A percentile compares a stretch with the other conserved stretches of the same genome.
These are phyloP conservation scores for Xylariales sp. DNA, from an alignment of 2,329 filamentous ascomycete species.

Conservation along the genomic window DNA sequence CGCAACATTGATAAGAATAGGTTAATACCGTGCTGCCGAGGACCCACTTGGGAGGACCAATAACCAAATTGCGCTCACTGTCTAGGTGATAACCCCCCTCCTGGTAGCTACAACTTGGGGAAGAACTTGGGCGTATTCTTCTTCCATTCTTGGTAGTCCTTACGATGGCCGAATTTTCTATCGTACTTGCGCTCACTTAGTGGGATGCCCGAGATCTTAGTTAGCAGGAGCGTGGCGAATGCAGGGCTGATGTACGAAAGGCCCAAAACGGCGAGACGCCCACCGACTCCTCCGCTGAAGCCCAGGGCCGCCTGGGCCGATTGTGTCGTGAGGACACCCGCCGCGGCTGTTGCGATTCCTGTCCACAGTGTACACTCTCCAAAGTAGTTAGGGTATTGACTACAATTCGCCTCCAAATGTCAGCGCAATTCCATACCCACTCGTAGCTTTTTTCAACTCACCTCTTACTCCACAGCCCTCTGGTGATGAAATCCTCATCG, in stretches of 20 bases:
- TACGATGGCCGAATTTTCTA: slow-evolving; percentile 55
- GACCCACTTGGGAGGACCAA: too few relatives aligned
- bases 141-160: slow-evolving; percentile 67
- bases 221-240: slow-evolving; percentile 59
- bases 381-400: slow-evolving; percentile 64
- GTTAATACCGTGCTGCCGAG: too few relatives aligned
- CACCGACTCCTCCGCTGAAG: slow-evolving; percentile 35
- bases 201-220: slow-evolving; percentile 61
- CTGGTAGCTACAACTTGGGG: slow-evolving; percentile 59
- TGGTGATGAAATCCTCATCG: slow-evolving; percentile 61
- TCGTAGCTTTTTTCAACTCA: slow-evolving; percentile 15
- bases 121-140: slow-evolving; percentile 60
- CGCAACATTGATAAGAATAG: too few relatives aligned
- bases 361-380: slow-evolving; percentile 68
- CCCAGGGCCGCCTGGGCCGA: slow-evolving; percentile 55
- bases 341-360: slow-evolving; percentile 57
- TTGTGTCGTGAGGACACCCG: slow-evolving; percentile 49
- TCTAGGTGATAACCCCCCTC: too few relatives aligned
- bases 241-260: slow-evolving; percentile 57
- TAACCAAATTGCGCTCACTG: too few relatives aligned
- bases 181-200: slow-evolving; percentile 68
- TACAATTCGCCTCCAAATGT: slow-evolving; percentile 26
- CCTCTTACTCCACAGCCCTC: slow-evolving; percentile 57
- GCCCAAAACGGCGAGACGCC: slow-evolving; percentile 23
- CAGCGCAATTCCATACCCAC: too few relatives aligned